A percentile compares a stretch with the other conserved stretches of the same genome.
Evolutionary conservation across 768 basidiomycete species (phyloP).

Genomic region (Rhodotorula toruloides): DNA sequence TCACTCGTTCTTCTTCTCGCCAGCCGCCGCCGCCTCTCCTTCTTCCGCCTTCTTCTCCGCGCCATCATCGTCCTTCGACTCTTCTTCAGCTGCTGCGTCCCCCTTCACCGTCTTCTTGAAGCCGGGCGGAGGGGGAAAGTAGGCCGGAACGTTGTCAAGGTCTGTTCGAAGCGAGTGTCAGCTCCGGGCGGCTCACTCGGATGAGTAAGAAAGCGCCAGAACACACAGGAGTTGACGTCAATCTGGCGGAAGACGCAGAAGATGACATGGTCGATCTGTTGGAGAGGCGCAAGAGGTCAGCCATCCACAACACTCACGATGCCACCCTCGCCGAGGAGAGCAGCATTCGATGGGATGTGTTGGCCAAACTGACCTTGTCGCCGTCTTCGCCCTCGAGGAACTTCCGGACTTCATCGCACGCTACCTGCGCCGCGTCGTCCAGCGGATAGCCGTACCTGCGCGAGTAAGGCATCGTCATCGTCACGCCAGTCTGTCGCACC

Average conservation of each 20-base stretch:
- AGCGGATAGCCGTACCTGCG: constrained; percentile 35
- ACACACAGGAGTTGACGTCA: constrained; percentile 30
- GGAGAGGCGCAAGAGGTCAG: background rate
- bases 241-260: constrained; percentile 32
- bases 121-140: constrained; percentile 30
- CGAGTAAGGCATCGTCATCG: background rate
- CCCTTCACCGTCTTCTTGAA: background rate
- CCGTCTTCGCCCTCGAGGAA: constrained; percentile 21
- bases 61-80: background rate
- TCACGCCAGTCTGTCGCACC: background rate
- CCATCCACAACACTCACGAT: background rate
- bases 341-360: no score
- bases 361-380: no score
- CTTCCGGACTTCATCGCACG: constrained; percentile 30
- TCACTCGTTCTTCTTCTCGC: no score
- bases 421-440: constrained; percentile 18
- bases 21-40: background rate
- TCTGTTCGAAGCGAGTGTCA: constrained; percentile 2
- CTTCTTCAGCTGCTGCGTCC: no score
- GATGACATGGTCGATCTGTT: constrained; percentile 31
- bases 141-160: constrained; percentile 23
- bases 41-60: background rate
- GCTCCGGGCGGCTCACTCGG: no score
- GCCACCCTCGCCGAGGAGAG: no score
- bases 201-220: no score